These are phyloP conservation scores for Debaryomyces maramus DNA, from an alignment of 805 yeast genomes.

Conservation along the genomic window DNA sequence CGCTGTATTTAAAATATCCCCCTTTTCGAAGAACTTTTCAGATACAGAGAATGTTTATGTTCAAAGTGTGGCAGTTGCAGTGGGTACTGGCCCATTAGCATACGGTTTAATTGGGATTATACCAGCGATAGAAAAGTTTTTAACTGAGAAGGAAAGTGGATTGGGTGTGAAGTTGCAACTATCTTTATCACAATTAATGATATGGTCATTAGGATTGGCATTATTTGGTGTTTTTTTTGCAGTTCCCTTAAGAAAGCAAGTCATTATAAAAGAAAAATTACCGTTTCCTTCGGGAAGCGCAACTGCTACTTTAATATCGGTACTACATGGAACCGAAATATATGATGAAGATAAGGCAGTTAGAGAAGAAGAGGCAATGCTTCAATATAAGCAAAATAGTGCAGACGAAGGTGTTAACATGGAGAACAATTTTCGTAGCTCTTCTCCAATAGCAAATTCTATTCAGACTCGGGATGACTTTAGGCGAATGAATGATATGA, in stretches of 20 bases:
- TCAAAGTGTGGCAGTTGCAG: constrained; percentile 93
- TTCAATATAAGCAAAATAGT: not conserved
- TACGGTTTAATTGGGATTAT: constrained; percentile 94
- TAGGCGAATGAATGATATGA: constrained; percentile 1
- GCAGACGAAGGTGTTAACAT: not conserved
- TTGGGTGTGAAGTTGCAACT: constrained; percentile 38
- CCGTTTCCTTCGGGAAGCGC: constrained; percentile 96
- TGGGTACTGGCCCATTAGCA: constrained; percentile 95
- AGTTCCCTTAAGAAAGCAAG: constrained; percentile 81
- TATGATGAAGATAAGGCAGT: constrained; percentile 27
- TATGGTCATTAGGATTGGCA: constrained; percentile 87
- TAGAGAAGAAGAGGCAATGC: not conserved
- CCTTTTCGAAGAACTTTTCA: constrained; percentile 48
- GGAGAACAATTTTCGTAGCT: no score
- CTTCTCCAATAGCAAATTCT: not conserved
- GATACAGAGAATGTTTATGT: constrained; percentile 94
- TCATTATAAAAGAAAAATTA: constrained; percentile 80
- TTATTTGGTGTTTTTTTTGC: constrained; percentile 97
- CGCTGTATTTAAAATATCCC: constrained; percentile 68
- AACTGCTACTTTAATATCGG: constrained; percentile 89
- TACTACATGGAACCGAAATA: constrained; percentile 71
- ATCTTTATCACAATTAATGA: constrained; percentile 52
- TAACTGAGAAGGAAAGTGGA: constrained; percentile 78
- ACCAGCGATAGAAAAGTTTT: constrained; percentile 91
- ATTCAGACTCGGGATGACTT: not conserved